These are phyloP conservation scores for Pythium rishiriense DNA, from an alignment of 352 stramenopile genomes.

Conservation along the genomic window DNA sequence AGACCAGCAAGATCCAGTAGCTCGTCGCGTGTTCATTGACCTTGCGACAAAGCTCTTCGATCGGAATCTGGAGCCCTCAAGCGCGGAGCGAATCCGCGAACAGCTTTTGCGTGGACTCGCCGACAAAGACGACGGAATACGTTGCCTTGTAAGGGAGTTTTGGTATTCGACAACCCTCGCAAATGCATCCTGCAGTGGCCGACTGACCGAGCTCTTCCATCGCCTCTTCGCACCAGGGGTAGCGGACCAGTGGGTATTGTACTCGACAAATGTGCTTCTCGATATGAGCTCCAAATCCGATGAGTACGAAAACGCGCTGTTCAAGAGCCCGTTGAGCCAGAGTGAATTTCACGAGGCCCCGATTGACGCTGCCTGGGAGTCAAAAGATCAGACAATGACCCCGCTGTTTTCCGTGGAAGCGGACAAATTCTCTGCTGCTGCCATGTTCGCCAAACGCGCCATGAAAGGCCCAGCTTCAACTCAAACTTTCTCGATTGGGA, in stretches of 20 bases:
- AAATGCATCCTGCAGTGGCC: conserved; percentile 33
- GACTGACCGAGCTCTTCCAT: conserved; percentile 58
- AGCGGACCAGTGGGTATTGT: conserved; percentile 68
- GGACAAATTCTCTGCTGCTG: conserved; percentile 40
- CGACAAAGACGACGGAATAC: conserved; percentile 45
- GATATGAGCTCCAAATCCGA: conserved; percentile 32
- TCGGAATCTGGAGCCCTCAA: conserved; percentile 18
- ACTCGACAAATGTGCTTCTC: conserved; percentile 62
- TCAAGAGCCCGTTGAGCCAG: conserved; percentile 47
- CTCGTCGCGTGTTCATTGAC: conserved; percentile 43
- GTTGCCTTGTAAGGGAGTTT: conserved; percentile 43
- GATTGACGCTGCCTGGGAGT: conserved; percentile 74
- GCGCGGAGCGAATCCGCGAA: conserved; percentile 26
- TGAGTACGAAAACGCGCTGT: conserved; percentile 41
- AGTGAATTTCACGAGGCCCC: conserved; percentile 46
- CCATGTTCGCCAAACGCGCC: conserved; percentile 5
- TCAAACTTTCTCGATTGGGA: conserved; percentile 12
- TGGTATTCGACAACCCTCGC: conserved; percentile 43
- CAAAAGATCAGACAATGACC: conserved; percentile 65
- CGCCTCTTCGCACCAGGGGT: conserved; percentile 43
- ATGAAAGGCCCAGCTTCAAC: conserved; percentile 2
- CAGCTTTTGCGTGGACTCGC: conserved; percentile 54
- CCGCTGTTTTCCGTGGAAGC: conserved; percentile 78
- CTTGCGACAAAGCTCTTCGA: conserved; percentile 42
- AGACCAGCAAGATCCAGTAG: conserved; percentile 37